phyloP scores from a whole-genome alignment of 1,139 yeast species.

The Pneumocystis canis region DNA sequence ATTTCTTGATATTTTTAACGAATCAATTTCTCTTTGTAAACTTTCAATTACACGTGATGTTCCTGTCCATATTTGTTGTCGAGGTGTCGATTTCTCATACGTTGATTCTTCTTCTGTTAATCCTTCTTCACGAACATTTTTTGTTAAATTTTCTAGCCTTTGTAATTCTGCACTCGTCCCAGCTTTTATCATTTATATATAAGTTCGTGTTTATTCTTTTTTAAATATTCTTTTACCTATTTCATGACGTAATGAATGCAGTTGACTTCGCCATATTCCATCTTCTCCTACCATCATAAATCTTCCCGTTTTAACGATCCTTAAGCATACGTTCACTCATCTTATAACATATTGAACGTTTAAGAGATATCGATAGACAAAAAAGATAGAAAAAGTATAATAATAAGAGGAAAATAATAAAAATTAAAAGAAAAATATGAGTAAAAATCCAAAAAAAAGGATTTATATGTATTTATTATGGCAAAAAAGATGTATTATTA shows the following conservation, averaged over 20 bases:
- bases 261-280: neutral
- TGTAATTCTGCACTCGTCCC: neutral
- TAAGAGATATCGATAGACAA: too few relatives aligned
- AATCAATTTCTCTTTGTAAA: conserved; percentile 9
- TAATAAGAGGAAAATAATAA: too few relatives aligned
- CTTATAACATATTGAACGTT: too few relatives aligned
- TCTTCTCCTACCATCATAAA: neutral
- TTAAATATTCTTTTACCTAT: neutral
- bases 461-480: too few relatives aligned
- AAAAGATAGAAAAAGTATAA: too few relatives aligned
- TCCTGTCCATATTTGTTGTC: neutral
- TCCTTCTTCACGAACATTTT: neutral
- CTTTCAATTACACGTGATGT: conserved; percentile 10
- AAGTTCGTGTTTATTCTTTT: neutral
- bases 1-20: conserved; percentile 4
- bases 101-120: neutral
- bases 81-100: neutral
- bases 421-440: too few relatives aligned
- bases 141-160: neutral
- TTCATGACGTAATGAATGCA: neutral
- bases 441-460: too few relatives aligned
- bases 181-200: neutral
- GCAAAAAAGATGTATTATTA: too few relatives aligned
- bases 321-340: too few relatives aligned
- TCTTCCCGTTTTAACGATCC: neutral